A percentile compares a stretch with the other conserved stretches of the same genome.
Evolutionary conservation across 2,329 filamentous ascomycete species (phyloP).

Genomic region (Xylariaceae sp.): DNA sequence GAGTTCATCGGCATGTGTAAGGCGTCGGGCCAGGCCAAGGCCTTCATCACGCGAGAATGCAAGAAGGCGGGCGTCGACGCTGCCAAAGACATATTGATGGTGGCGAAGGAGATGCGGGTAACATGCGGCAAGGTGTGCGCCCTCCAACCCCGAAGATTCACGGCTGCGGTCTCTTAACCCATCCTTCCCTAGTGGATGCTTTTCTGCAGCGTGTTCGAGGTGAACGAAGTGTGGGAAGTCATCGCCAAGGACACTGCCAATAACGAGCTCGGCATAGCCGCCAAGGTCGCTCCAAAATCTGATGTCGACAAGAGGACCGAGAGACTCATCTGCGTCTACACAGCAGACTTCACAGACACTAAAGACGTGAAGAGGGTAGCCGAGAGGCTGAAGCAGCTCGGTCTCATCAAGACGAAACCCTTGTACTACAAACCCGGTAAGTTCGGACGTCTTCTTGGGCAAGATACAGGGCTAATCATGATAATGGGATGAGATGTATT

Average conservation of each 20-base stretch:
- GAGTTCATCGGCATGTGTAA: constrained; percentile 42
- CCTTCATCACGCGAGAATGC: constrained; percentile 37
- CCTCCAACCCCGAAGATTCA: background rate
- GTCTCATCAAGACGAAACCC: constrained; percentile 43
- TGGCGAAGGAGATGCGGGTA: constrained; percentile 53
- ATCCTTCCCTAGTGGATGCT: constrained; percentile 61
- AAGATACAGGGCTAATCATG: no score
- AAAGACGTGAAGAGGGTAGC: constrained; percentile 64
- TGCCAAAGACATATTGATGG: constrained; percentile 46
- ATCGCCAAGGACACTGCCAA: constrained; percentile 60
- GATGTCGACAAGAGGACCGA: constrained; percentile 32
- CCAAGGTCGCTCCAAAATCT: constrained; percentile 62
- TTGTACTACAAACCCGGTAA: constrained; percentile 75
- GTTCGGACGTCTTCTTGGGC: no score
- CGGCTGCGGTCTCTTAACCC: no score
- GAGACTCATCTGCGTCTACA: constrained; percentile 71
- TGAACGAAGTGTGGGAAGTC: constrained; percentile 57
- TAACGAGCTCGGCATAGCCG: constrained; percentile 61
- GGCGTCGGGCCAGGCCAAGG: constrained; percentile 25
- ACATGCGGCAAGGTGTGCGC: constrained; percentile 56
- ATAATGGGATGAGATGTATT: constrained; percentile 48
- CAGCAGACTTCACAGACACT: constrained; percentile 61
- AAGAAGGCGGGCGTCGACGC: constrained; percentile 42
- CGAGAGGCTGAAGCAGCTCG: constrained; percentile 51
- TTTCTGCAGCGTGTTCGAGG: constrained; percentile 46